Evolutionary conservation across 129 eudicot genomes (phyloP).

Genomic region (Apium graveolens): DNA sequence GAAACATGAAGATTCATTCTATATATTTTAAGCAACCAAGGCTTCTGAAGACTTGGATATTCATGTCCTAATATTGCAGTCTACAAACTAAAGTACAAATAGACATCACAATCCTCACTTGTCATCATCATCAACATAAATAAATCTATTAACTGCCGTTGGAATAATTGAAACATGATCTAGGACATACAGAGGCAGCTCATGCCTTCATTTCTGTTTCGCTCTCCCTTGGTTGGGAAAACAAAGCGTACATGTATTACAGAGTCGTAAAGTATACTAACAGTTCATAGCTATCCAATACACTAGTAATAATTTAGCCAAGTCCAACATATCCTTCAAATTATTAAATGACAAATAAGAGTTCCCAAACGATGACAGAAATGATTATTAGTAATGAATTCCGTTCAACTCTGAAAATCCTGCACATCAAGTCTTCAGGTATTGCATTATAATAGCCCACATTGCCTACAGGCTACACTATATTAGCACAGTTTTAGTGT

Average conservation of each 20-base stretch:
- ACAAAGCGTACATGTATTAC: too few relatives aligned
- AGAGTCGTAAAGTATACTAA: too few relatives aligned
- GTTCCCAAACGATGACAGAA: background rate
- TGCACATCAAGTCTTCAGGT: too few relatives aligned
- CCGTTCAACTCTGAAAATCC: too few relatives aligned
- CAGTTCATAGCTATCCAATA: too few relatives aligned
- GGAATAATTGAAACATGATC: background rate
- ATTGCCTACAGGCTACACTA: background rate
- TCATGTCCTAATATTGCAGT: background rate
- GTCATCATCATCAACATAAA: background rate
- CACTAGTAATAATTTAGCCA: too few relatives aligned
- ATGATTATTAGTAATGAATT: too few relatives aligned
- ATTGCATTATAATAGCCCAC: background rate
- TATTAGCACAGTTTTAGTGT: background rate
- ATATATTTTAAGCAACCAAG: background rate
- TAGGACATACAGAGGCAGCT: background rate
- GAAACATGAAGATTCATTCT: background rate
- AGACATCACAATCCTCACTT: background rate
- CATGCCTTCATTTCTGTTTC: too few relatives aligned
- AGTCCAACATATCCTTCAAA: too few relatives aligned
- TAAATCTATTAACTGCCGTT: background rate
- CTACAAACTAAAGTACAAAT: background rate
- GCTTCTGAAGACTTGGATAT: background rate
- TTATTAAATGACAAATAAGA: background rate
- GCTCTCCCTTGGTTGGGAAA: too few relatives aligned